phyloP scores from a whole-genome alignment of 1,284 basidiomycete genomes.

The Mycena citricolor region DNA sequence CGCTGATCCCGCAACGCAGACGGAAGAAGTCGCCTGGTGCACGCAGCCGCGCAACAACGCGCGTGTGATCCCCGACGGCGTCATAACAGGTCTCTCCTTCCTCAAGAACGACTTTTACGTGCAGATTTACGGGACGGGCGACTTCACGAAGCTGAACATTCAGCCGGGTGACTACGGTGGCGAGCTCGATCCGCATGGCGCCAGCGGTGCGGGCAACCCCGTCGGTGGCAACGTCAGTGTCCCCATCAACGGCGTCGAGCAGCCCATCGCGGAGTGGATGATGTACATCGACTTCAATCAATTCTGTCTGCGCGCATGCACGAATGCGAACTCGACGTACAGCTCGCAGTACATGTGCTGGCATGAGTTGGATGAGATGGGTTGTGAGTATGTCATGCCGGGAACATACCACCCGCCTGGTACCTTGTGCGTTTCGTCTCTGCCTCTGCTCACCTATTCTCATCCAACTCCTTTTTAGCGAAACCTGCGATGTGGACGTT shows the following conservation, averaged over 20 bases:
- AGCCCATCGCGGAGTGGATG: slow-evolving; percentile 39
- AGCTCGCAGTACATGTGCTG: slow-evolving; percentile 48
- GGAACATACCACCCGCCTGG: slow-evolving; percentile 42
- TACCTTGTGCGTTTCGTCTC: slow-evolving; percentile 23
- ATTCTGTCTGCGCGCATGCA: slow-evolving; percentile 56
- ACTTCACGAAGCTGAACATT: slow-evolving; percentile 39
- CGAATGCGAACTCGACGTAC: slow-evolving; percentile 47
- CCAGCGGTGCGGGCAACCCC: slow-evolving; percentile 54
- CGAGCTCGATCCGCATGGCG: slow-evolving; percentile 69
- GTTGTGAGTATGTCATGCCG: slow-evolving; percentile 41
- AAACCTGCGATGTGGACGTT: slow-evolving; percentile 24
- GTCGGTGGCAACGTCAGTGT: slow-evolving; percentile 43
- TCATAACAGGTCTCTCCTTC: slow-evolving; percentile 47
- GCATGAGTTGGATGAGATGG: slow-evolving; percentile 44
- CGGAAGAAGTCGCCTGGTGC: slow-evolving; percentile 68
- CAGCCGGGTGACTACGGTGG: slow-evolving; percentile 45
- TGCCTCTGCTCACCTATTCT: background rate
- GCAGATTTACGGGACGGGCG: slow-evolving; percentile 40
- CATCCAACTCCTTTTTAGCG: slow-evolving; percentile 12
- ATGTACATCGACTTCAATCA: slow-evolving; percentile 23
- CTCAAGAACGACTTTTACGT: slow-evolving; percentile 44
- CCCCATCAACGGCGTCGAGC: slow-evolving; percentile 31
- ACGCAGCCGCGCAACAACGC: slow-evolving; percentile 60
- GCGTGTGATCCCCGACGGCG: slow-evolving; percentile 58
- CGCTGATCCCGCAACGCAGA: slow-evolving; percentile 33